Conservation (phyloP, 495 filamentous ascomycete species). For the Aspergillus sparsus region DNA sequence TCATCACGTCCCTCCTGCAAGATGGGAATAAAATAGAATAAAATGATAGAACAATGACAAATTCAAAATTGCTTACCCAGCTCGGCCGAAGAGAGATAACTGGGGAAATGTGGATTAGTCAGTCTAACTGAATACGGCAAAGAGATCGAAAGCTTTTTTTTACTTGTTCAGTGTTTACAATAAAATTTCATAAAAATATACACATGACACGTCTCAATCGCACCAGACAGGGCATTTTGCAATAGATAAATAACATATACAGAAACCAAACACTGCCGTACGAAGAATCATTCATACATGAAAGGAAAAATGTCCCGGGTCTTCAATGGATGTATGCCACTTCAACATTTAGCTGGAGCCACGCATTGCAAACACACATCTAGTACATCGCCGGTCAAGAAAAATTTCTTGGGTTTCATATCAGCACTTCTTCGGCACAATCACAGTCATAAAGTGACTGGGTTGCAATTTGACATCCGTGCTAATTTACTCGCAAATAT, state of each 20-base stretch:
- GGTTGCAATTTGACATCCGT: conserved; percentile 99
- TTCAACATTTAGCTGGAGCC: conserved; percentile 35
- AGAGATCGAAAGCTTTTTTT: neutral
- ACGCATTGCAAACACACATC: conserved; percentile 48
- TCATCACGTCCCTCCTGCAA: no score
- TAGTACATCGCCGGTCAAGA: conserved; percentile 50
- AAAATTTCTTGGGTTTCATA: conserved; percentile 40
- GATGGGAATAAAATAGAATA: no score
- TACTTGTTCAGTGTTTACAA: neutral
- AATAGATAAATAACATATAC: no score
- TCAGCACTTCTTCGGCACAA: conserved; percentile 92
- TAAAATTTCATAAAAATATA: no score
- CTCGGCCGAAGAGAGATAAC: no score
- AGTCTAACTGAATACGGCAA: neutral
- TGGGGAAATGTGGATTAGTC: neutral
- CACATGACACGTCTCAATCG: no score
- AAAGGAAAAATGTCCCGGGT: conserved; percentile 40
- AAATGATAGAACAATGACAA: no score
- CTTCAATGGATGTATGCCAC: conserved; percentile 55
- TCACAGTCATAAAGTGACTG: conserved; percentile 76
- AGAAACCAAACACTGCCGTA: neutral
- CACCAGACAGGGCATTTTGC: no score
- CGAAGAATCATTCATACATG: neutral
- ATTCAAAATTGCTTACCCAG: no score
- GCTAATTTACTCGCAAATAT: conserved; percentile 51